Evolutionary conservation across 225 moss, liverwort and hornwort genomes (phyloP).

Genomic region (Marchantia polymorpha): DNA sequence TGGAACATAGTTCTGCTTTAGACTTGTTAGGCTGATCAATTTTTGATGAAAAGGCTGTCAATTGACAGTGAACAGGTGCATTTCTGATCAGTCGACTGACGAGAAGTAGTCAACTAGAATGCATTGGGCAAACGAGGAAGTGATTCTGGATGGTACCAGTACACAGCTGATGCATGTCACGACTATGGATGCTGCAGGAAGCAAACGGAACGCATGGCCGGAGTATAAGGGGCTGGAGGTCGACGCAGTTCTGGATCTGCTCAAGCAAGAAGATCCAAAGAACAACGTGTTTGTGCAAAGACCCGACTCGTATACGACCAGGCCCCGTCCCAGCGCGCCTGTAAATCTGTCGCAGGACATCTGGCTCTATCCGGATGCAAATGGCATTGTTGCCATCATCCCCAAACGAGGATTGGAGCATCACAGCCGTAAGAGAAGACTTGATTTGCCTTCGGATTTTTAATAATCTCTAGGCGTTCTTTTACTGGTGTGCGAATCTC

Average conservation of each 20-base stretch:
- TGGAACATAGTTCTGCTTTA: too few species aligned
- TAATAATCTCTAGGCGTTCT: neutral
- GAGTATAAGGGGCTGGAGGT: neutral
- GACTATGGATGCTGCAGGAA: neutral
- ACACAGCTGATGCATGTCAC: too few species aligned
- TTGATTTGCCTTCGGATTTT: neutral
- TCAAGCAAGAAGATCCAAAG: neutral
- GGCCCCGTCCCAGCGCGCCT: neutral
- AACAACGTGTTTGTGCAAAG: neutral
- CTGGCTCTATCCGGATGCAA: conserved; percentile 2
- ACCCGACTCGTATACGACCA: neutral
- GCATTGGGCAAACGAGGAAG: too few species aligned
- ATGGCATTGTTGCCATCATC: neutral
- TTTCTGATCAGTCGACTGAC: too few species aligned
- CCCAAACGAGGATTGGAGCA: conserved; percentile 2
- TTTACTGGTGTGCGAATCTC: neutral
- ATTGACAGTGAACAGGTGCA: too few species aligned
- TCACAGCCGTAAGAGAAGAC: neutral
- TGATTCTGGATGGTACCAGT: too few species aligned
- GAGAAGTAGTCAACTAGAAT: too few species aligned
- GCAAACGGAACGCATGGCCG: neutral
- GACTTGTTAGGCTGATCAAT: too few species aligned
- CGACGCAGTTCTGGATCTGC: neutral
- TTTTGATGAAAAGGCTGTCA: too few species aligned
- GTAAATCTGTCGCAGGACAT: neutral